Evolutionary conservation across 1,284 basidiomycete species (phyloP), one percentile per base, ranked within the genome.

Genomic region (Serendipita sp.): DNA sequence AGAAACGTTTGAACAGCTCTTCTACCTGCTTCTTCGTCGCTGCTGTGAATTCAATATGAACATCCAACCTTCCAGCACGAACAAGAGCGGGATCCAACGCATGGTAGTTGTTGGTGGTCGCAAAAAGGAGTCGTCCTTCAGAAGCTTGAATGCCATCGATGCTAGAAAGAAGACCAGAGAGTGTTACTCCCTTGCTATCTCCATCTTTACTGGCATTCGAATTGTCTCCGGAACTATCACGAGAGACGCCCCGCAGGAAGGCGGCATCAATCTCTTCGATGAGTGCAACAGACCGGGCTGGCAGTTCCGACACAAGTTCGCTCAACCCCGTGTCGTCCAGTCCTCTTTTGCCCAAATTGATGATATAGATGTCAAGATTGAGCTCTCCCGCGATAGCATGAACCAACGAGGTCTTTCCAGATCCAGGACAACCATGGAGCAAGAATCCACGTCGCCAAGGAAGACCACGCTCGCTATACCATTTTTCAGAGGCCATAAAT

Each of bases 211-310:
- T 38, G 5, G 35, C 6, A 41, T 63, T 61, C 17, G 62, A 64
- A 29, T 67, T 61, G 3, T 65, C 35, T 29, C 63, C 63, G 22
- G 64, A 50, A 60, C 67, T 69, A 17, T 67, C 67, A 2, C 64
- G 63, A 35, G 67, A 63, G 43, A 87, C 67, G 30, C 77, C 77
- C 62, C 79, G 78, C 43, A 78, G 79, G 71, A 88, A 86, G 0
- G 84, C 85, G 2, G 83, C 86, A 66, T 89, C 87, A 64, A 89
- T 84, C 68, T 88, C 88, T 72, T 91, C 88, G 79, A 91, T 86
- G 26, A 91, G 74, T 0, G 85, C 82, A 63, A 91, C 84, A 66
- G 83, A 86, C 66, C 79, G 76, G 61, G 82, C 77, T 47, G 88
- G 87, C 1, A 91, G 77, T 4, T 79, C 76, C 6, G 79, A 77